phyloP scores from a whole-genome alignment of 2,329 filamentous ascomycete genomes.

The Alternaria ethzedia region DNA sequence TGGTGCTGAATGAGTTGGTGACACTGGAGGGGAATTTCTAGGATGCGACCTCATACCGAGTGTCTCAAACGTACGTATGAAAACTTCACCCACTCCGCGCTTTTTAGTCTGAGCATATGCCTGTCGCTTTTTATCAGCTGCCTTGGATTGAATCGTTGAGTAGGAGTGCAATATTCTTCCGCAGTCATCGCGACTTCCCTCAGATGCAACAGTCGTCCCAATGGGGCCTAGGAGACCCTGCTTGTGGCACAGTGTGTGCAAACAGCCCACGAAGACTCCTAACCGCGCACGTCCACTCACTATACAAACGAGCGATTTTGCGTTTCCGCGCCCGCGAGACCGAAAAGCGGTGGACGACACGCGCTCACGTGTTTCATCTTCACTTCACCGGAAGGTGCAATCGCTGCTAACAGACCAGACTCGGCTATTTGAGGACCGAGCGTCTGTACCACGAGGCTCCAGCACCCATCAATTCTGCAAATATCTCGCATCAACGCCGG shows the following conservation, averaged over 20 bases:
- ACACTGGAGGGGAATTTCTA: neutral
- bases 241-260: conserved; percentile 3
- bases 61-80: neutral
- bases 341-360: conserved; percentile 1
- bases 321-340: neutral
- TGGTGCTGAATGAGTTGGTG: neutral
- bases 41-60: neutral
- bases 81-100: neutral
- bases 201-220: neutral
- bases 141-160: neutral
- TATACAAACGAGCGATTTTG: neutral
- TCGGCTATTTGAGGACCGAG: conserved; percentile 2
- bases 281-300: too few species aligned
- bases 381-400: conserved; percentile 10
- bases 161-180: neutral
- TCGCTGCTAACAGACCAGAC: neutral
- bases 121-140: neutral
- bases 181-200: conserved; percentile 4
- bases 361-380: conserved; percentile 10
- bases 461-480: neutral
- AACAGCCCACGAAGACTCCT: neutral
- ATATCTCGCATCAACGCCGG: neutral
- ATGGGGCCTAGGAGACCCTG: neutral
- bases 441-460: neutral
- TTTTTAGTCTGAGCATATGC: neutral